A percentile compares a stretch with the other conserved stretches of the same genome.
Evolutionary conservation across 202 grass and related monocot species (phyloP).

Genomic region (Saccharum hybrid): DNA sequence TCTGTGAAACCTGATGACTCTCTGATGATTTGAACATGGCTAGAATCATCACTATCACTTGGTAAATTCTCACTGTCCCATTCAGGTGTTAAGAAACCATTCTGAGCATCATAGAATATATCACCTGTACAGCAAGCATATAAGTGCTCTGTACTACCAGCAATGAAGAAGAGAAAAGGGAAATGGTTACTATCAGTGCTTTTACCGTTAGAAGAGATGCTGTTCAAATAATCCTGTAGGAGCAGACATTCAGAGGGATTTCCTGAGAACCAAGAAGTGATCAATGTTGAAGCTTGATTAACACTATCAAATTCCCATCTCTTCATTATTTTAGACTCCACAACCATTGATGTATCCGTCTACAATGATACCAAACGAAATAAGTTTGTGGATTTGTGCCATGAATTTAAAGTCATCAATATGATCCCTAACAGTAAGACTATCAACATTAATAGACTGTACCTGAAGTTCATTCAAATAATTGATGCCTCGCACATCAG

Average conservation of each 20-base stretch:
- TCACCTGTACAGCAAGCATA: slow-evolving; percentile 55
- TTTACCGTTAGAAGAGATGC: slow-evolving; percentile 64
- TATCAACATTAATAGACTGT: slow-evolving; percentile 29
- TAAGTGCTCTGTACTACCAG: slow-evolving; percentile 47
- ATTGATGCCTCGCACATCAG: slow-evolving; percentile 81
- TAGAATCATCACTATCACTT: slow-evolving; percentile 49
- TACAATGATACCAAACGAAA: slow-evolving; percentile 44
- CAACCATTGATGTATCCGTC: slow-evolving; percentile 86
- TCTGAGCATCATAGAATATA: slow-evolving; percentile 76
- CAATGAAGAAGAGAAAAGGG: slow-evolving; percentile 41
- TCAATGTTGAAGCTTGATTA: slow-evolving; percentile 71
- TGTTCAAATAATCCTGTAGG: slow-evolving; percentile 63
- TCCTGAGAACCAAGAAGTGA: slow-evolving; percentile 74
- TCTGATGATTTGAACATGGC: slow-evolving; percentile 37
- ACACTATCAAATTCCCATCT: slow-evolving; percentile 98
- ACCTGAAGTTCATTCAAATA: slow-evolving; percentile 99
- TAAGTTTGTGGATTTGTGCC: slow-evolving; percentile 8
- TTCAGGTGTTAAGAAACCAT: slow-evolving; percentile 46
- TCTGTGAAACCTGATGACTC: slow-evolving; percentile 39
- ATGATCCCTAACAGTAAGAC: slow-evolving; percentile 9
- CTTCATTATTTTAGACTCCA: slow-evolving; percentile 86
- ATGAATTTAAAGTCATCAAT: slow-evolving; percentile 13
- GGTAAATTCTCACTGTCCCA: slow-evolving; percentile 38
- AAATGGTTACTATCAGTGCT: slow-evolving; percentile 9
- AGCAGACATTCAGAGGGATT: slow-evolving; percentile 54